Conservation (phyloP, 768 basidiomycete species). For the Podaxis sp. region DNA sequence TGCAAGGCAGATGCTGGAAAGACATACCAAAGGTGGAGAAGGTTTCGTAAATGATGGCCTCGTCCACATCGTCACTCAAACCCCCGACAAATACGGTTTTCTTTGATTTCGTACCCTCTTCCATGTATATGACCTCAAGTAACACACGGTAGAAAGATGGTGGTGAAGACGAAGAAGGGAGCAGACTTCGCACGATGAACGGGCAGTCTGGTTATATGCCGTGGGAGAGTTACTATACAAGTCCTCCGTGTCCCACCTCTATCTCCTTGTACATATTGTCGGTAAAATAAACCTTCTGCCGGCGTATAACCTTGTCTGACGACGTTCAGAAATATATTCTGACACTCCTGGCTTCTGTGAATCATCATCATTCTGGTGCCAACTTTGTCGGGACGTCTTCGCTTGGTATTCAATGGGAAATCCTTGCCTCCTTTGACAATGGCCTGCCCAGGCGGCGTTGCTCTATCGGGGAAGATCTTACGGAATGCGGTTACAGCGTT, state of each 20-base stretch:
- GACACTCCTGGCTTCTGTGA: conserved; percentile 7
- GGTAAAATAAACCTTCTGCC: conserved; percentile 10
- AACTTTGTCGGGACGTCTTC: conserved; percentile 8
- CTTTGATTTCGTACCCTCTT: conserved; percentile 82
- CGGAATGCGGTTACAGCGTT: conserved; percentile 22
- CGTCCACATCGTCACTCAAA: conserved; percentile 81
- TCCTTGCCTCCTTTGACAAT: conserved; percentile 23
- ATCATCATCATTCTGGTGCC: conserved; percentile 7
- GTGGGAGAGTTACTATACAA: conserved; percentile 11
- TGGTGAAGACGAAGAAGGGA: conserved; percentile 29
- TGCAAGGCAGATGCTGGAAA: not conserved
- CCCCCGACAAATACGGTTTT: conserved; percentile 86
- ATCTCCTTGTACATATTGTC: conserved; percentile 11
- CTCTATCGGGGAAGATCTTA: conserved; percentile 37
- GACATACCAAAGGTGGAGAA: conserved; percentile 86
- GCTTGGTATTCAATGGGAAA: conserved; percentile 30
- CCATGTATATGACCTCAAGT: conserved; percentile 43
- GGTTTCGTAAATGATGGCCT: conserved; percentile 67
- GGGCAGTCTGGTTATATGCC: conserved; percentile 18
- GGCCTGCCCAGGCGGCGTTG: conserved; percentile 22
- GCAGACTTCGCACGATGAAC: conserved; percentile 38
- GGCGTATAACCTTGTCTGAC: conserved; percentile 4
- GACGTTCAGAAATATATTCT: not conserved
- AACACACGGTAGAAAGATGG: conserved; percentile 7
- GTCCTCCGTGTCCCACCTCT: conserved; percentile 10